phyloP scores from a whole-genome alignment of 805 yeast species.

The Lipomyces orientalis region DNA sequence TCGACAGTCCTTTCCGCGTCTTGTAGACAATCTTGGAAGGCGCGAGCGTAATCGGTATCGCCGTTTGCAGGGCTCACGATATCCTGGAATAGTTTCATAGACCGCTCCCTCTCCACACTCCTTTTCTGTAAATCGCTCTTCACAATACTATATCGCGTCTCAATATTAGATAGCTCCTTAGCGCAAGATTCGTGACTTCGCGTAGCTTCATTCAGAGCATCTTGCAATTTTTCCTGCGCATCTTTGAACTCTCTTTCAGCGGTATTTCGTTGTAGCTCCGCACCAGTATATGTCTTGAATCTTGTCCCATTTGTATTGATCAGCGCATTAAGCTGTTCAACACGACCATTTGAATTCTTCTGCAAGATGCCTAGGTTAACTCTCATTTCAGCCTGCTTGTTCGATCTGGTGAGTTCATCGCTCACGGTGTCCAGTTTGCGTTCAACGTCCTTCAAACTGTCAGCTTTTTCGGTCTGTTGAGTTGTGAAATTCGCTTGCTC shows the following conservation, averaged over 20 bases:
- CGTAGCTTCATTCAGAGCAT: constrained; percentile 35
- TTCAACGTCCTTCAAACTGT: constrained; percentile 36
- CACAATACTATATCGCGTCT: constrained; percentile 36
- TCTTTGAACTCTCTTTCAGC: constrained; percentile 30
- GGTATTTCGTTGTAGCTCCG: constrained; percentile 33
- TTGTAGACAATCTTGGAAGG: not conserved
- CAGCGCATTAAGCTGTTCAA: constrained; percentile 44
- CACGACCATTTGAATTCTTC: constrained; percentile 49
- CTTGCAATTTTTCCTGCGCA: constrained; percentile 39
- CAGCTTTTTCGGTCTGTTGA: constrained; percentile 6
- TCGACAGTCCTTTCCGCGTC: constrained; percentile 23
- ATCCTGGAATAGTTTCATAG: not conserved
- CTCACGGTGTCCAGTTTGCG: constrained; percentile 56
- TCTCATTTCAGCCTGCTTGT: constrained; percentile 62
- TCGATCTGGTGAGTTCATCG: constrained; percentile 56
- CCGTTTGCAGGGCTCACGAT: constrained; percentile 1
- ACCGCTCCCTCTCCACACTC: constrained; percentile 14
- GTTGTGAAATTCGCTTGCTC: constrained; percentile 22
- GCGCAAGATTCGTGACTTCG: constrained; percentile 17
- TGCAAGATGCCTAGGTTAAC: constrained; percentile 58
- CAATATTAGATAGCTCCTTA: constrained; percentile 37
- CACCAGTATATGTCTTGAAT: constrained; percentile 39
- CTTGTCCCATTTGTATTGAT: constrained; percentile 39
- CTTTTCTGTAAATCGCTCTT: constrained; percentile 28
- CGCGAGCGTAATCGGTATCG: constrained; percentile 49